A percentile compares a stretch with the other conserved stretches of the same genome.
These are phyloP conservation scores for Carex pumila DNA, from an alignment of 176 grass and related monocot species.

Conservation along the genomic window DNA sequence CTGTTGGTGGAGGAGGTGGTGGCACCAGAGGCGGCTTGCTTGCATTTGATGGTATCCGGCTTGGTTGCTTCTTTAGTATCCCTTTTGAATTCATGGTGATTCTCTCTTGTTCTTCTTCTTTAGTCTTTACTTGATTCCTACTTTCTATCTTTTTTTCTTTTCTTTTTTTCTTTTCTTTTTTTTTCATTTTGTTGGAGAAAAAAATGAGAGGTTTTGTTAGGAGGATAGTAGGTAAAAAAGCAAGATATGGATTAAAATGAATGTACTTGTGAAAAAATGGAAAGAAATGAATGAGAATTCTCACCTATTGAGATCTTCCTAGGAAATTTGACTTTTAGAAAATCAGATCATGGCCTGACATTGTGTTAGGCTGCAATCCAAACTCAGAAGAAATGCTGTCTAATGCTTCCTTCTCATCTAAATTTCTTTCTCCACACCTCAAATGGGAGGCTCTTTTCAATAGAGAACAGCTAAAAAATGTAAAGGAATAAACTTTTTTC, in stretches of 20 bases:
- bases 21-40: constrained; percentile 52
- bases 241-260: neutral
- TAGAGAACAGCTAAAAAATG: neutral
- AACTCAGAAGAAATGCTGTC: neutral
- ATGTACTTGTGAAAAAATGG: neutral
- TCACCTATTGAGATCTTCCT: neutral
- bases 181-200: neutral
- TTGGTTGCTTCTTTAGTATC: constrained; percentile 62
- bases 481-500: neutral
- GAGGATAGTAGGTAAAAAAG: constrained; percentile 1
- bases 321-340: constrained; percentile 16
- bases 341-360: constrained; percentile 16
- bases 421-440: neutral
- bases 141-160: neutral
- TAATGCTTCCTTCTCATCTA: neutral
- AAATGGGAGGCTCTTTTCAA: neutral
- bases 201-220: neutral
- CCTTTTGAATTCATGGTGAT: constrained; percentile 65
- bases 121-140: neutral
- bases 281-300: neutral
- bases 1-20: constrained; percentile 36
- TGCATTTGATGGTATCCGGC: constrained; percentile 23
- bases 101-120: neutral
- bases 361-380: neutral
- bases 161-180: too few species aligned